These are phyloP conservation scores for Thozetella sp. DNA, from an alignment of 495 filamentous ascomycete species.

Conservation along the genomic window DNA sequence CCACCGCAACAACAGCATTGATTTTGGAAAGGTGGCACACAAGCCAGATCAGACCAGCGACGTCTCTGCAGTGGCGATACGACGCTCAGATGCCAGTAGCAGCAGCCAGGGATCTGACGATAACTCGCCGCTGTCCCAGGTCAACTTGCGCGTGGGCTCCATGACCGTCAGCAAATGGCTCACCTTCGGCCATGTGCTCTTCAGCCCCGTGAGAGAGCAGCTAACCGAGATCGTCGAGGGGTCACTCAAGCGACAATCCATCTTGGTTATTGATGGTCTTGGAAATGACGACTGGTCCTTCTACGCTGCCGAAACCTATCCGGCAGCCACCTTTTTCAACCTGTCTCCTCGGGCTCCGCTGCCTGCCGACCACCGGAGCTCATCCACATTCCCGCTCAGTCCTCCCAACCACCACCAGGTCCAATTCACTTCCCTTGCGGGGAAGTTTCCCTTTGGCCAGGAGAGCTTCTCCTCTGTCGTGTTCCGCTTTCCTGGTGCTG, in stretches of 20 bases:
- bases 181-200: constrained; percentile 91
- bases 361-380: constrained; percentile 28
- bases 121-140: constrained; percentile 67
- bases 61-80: constrained; percentile 33
- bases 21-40: constrained; percentile 15
- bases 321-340: constrained; percentile 83
- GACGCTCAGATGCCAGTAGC: constrained; percentile 47
- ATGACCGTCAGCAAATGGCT: constrained; percentile 78
- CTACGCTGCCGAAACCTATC: constrained; percentile 92
- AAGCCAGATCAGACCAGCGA: constrained; percentile 36
- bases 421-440: constrained; percentile 64
- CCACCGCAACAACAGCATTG: constrained; percentile 40
- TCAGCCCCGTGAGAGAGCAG: constrained; percentile 87
- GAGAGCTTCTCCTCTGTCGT: constrained; percentile 86
- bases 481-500: constrained; percentile 81
- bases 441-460: constrained; percentile 83
- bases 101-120: constrained; percentile 47
- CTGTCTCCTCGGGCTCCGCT: constrained; percentile 58
- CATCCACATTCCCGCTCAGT: constrained; percentile 52
- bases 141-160: constrained; percentile 79
- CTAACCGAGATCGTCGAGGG: constrained; percentile 48
- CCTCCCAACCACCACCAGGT: constrained; percentile 87
- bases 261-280: constrained; percentile 92
- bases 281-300: constrained; percentile 92
- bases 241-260: constrained; percentile 56